A percentile compares a stretch with the other conserved stretches of the same genome.
phyloP scores from a whole-genome alignment of 2,329 filamentous ascomycete genomes.

The Venturia nashicola region DNA sequence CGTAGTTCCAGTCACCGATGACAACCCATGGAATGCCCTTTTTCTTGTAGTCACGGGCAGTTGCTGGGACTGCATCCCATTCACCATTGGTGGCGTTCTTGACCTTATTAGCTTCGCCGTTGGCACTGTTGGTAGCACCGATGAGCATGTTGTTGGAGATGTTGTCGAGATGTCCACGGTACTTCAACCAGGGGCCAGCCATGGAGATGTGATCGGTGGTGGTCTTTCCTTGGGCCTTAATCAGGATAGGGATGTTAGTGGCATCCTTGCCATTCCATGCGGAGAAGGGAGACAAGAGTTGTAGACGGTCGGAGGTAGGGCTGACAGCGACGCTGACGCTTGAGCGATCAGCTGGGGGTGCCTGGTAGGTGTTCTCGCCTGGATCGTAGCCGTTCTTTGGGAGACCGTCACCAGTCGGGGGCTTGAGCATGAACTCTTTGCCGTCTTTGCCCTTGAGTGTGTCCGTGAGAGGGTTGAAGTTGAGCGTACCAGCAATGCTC shows the following conservation, averaged over 20 bases:
- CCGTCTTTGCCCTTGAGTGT: constrained; percentile 88
- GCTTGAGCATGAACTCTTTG: constrained; percentile 82
- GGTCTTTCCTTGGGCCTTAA: constrained; percentile 94
- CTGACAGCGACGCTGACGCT: constrained; percentile 69
- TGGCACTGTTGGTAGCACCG: constrained; percentile 89
- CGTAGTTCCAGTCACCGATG: constrained; percentile 99
- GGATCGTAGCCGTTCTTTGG: constrained; percentile 77
- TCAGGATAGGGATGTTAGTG: constrained; percentile 72
- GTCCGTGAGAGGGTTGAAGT: constrained; percentile 93
- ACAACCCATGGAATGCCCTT: constrained; percentile 96
- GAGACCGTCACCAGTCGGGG: constrained; percentile 70
- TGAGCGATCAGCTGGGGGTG: constrained; percentile 68
- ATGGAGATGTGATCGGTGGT: constrained; percentile 97
- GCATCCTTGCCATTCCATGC: constrained; percentile 91
- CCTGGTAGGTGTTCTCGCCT: constrained; percentile 89
- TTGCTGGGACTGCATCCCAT: constrained; percentile 79
- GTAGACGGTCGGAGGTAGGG: constrained; percentile 84
- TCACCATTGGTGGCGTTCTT: constrained; percentile 79
- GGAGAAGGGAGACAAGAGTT: constrained; percentile 75
- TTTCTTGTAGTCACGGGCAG: constrained; percentile 96
- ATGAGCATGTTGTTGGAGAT: constrained; percentile 99
- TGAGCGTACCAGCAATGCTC: constrained; percentile 68
- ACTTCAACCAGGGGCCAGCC: constrained; percentile 96
- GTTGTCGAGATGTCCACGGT: constrained; percentile 97
- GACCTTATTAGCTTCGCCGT: constrained; percentile 95